Evolutionary conservation across 1,139 yeast genomes (phyloP).

Genomic region (Yamadazyma conglobata): DNA sequence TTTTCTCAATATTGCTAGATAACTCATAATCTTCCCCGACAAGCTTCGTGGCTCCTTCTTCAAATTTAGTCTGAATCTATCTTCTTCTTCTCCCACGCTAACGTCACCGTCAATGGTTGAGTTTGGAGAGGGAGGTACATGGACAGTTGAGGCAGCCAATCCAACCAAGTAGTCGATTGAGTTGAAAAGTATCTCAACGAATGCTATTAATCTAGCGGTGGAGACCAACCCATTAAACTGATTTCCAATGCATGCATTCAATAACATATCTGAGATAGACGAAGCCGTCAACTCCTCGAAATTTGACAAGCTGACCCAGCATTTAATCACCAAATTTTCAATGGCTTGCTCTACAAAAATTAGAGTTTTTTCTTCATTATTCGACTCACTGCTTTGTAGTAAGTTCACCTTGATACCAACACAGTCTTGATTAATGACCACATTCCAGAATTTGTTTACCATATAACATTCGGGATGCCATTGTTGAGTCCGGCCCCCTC

Average conservation of each 20-base stretch:
- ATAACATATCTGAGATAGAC: conserved; percentile 88
- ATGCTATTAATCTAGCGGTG: conserved; percentile 70
- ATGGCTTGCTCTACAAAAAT: conserved; percentile 60
- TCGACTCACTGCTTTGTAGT: neutral
- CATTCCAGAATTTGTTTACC: conserved; percentile 97
- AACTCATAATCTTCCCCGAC: conserved; percentile 75
- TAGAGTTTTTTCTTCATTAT: conserved; percentile 23
- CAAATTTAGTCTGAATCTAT: conserved; percentile 14
- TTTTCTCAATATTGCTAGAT: conserved; percentile 67
- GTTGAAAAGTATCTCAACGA: conserved; percentile 70
- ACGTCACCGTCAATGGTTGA: neutral
- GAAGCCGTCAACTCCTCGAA: conserved; percentile 94
- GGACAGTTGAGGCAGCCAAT: conserved; percentile 4
- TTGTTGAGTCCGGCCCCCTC: conserved; percentile 93
- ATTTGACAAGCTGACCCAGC: conserved; percentile 85
- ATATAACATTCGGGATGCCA: conserved; percentile 99
- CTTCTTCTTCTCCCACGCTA: conserved; percentile 4
- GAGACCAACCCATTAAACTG: conserved; percentile 68
- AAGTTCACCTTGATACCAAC: conserved; percentile 41
- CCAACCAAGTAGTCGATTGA: conserved; percentile 56
- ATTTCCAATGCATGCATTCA: conserved; percentile 75
- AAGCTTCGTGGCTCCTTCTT: conserved; percentile 86
- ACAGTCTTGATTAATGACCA: conserved; percentile 63
- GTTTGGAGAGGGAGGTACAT: conserved; percentile 1
- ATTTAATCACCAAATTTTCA: conserved; percentile 66